Evolutionary conservation across 305 asterid species (phyloP), one percentile per base, ranked within the genome.

Genomic region (Fraxinus ornus): DNA sequence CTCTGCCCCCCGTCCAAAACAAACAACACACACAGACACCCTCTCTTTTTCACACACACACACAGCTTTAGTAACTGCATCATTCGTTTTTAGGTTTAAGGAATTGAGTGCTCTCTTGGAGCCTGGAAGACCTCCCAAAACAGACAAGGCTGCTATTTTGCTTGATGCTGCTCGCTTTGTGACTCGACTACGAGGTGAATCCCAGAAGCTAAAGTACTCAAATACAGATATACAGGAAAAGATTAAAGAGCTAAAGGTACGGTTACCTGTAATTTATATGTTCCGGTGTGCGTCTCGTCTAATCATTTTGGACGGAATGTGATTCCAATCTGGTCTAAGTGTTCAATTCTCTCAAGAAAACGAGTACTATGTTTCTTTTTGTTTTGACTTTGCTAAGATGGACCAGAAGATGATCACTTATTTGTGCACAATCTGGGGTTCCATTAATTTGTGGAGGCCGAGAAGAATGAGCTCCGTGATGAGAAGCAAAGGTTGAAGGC

Each of bases 401-500:
- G 30, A 12, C 36, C 13, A 32, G 4, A 36, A 76, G 71, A 77
- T 73, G 37, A 68, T 52, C 17, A 44, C 44, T 75, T 7, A 66
- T 82, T 28, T 36, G 49, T 68, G 22, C 62, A 57, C 60, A 10
- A 41, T 79, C 60, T 74, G 3, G 70, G 32, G 7, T 83, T 52
- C 44, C 47, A 12, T 21, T 78, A 13, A 57, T 41, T 21, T 79
- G 68, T 84, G 77, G 82, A 95, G 97, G 85, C 90, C 36, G 98
- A 95, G 90, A 94, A 95, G 88, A 95, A 90, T 28, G 99, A 95
- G 89, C 97, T 95, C 72, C 94, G 99, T 24, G 97, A 95, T 85
- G 99, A 95, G 87, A 95, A 95, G 86, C 99, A 94, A 85, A 90
- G 97, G 93, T 88, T 95, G n/a, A 95, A 94, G 92, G 87, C 79